phyloP scores from a whole-genome alignment of 2,329 filamentous ascomycete genomes.

The Fusarium sp. region DNA sequence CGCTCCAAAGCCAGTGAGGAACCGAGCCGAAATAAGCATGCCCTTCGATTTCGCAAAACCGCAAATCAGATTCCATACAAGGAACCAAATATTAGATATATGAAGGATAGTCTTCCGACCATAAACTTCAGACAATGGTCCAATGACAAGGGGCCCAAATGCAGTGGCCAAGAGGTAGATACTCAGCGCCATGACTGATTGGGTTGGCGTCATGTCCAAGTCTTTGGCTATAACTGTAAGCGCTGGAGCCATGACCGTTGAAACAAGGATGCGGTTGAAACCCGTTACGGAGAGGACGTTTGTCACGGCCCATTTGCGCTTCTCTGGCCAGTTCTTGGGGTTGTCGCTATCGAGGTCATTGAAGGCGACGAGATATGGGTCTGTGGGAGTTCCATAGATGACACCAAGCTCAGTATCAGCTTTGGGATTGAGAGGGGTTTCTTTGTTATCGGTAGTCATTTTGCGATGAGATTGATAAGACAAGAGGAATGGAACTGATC shows the following conservation, averaged over 20 bases:
- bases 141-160: slow-evolving; percentile 60
- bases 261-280: slow-evolving; percentile 66
- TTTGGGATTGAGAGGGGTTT: background rate
- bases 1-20: slow-evolving; percentile 64
- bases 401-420: slow-evolving; percentile 10
- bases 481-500: background rate
- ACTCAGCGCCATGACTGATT: slow-evolving; percentile 63
- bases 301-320: slow-evolving; percentile 64
- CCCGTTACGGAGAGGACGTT: slow-evolving; percentile 63
- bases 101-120: slow-evolving; percentile 60
- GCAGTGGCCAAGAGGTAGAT: slow-evolving; percentile 60
- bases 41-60: slow-evolving; percentile 57
- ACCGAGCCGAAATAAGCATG: slow-evolving; percentile 59
- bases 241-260: slow-evolving; percentile 66
- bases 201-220: slow-evolving; percentile 62
- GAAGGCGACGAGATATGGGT: slow-evolving; percentile 49
- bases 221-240: slow-evolving; percentile 64
- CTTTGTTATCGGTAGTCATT: slow-evolving; percentile 13
- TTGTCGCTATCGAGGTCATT: slow-evolving; percentile 53
- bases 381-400: background rate
- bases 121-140: slow-evolving; percentile 63
- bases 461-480: background rate
- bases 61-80: slow-evolving; percentile 63
- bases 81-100: slow-evolving; percentile 62
- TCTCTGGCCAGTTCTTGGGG: slow-evolving; percentile 56